Base-by-base conservation (phyloP, 805 yeast species). In the Ogataea neopini region DNA sequence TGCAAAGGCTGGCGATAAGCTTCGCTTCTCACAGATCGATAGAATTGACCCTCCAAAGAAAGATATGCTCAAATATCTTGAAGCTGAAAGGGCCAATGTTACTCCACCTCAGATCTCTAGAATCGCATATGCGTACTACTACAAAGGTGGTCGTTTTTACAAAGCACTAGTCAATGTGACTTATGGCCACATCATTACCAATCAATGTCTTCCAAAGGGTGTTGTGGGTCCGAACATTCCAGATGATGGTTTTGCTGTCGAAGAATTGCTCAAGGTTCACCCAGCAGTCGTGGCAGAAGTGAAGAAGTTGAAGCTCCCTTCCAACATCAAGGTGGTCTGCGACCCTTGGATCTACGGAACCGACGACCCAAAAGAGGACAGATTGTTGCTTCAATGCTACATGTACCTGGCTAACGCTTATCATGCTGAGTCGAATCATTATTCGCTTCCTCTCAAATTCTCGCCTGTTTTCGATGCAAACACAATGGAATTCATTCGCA, bases 281-380 rank as follows among this genome's bases (percentile, higher is more conserved):
- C 90, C 90, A n/a, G 48, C 60, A 2, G 82, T 84, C 51, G 55
- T 64, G 50, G 87, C 83, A 22, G 90, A 86, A 66, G 71, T 84
- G 57, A 85, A 73, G 51, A 83, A 84, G 63, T 73, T 85, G 67
- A 74, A 80, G 52, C 71, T 86, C 47, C 91, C 91, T 52, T 60
- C 70, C 61, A 62, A 75, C 66, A 69, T 63, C 54, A 58, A 65
- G 26, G 83, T 84, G 43, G 76, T 82, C 57, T 77, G 77, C 62
- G 92, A 86, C 63, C 89, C 91, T 42, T 88, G 96, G 95, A 86
- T 86, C 75, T 87, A 88, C 64, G 95, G 94, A 58, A 83, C 89
- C 23, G 60, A 56, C 43, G 82, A 80, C 57, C 71, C 78, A 39
- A 69, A 76, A 46, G 88, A 83, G 59, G 72, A 64, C 38, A 76